These are phyloP conservation scores for Nicotiana paniculata DNA, from an alignment of 257 asterid genomes.

Conservation along the genomic window DNA sequence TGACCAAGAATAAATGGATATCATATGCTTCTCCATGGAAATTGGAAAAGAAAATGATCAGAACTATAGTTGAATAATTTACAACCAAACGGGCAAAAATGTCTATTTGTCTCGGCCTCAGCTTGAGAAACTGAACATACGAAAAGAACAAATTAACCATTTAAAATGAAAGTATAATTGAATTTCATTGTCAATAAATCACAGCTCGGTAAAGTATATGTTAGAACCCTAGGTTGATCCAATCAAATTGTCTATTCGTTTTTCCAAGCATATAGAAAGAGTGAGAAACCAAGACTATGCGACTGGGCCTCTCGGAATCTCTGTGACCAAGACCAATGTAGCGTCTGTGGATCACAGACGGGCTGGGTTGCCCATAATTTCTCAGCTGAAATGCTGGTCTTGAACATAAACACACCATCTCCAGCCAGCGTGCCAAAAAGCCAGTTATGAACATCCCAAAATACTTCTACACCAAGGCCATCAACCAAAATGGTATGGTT, in stretches of 20 bases:
- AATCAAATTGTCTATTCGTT: constrained; percentile 30
- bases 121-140: constrained; percentile 11
- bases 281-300: constrained; percentile 32
- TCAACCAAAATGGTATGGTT: constrained; percentile 39
- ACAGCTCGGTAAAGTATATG: constrained; percentile 22
- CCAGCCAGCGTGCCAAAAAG: constrained; percentile 27
- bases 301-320: constrained; percentile 31
- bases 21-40: constrained; percentile 1
- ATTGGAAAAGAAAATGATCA: constrained; percentile 1
- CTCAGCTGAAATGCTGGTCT: constrained; percentile 33
- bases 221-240: constrained; percentile 24
- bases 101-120: constrained; percentile 6
- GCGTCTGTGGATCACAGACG: constrained; percentile 24
- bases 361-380: constrained; percentile 42
- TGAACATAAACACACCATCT: constrained; percentile 43
- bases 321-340: constrained; percentile 37
- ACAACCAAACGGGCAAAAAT: constrained; percentile 12
- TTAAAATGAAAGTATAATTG: constrained; percentile 18
- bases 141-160: constrained; percentile 13
- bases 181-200: constrained; percentile 20
- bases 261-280: constrained; percentile 42
- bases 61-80: constrained; percentile 16
- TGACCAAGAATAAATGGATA: not conserved
- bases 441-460: constrained; percentile 51
- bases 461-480: constrained; percentile 34